A percentile compares a stretch with the other conserved stretches of the same genome.
Conservation (phyloP, 164 flowering plant genomes). For the Vitis vinifera region DNA sequence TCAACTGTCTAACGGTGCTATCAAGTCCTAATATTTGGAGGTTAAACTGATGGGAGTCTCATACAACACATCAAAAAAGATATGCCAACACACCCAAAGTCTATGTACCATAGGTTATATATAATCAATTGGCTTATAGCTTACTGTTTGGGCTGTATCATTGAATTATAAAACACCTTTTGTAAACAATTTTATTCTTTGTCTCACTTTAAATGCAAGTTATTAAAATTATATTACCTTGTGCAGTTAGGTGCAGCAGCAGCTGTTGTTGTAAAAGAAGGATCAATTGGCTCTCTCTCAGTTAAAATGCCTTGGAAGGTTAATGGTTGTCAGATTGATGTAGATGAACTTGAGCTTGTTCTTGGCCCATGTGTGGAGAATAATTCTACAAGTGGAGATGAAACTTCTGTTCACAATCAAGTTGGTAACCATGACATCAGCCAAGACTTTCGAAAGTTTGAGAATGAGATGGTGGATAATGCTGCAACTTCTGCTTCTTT, state of each 20-base stretch:
- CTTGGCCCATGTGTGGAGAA: slow-evolving; percentile 41
- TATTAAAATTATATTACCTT: not conserved
- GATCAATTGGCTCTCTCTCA: slow-evolving; percentile 74
- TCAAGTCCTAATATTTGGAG: too few relatives aligned
- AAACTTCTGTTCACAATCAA: slow-evolving; percentile 21
- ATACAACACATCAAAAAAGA: too few relatives aligned
- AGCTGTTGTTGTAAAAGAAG: slow-evolving; percentile 67
- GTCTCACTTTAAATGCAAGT: not conserved
- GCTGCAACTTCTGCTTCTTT: slow-evolving; percentile 27
- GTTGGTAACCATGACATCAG: slow-evolving; percentile 20
- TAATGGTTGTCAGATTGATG: slow-evolving; percentile 68
- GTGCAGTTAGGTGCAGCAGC: slow-evolving; percentile 58
- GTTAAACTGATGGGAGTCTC: too few relatives aligned
- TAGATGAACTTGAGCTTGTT: slow-evolving; percentile 86
- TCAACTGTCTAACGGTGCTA: too few relatives aligned
- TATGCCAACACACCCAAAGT: too few relatives aligned
- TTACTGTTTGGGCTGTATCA: too few relatives aligned
- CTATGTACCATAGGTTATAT: too few relatives aligned
- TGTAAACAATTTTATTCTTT: too few relatives aligned
- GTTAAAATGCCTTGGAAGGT: slow-evolving; percentile 81
- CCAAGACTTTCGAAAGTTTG: slow-evolving; percentile 27
- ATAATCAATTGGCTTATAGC: too few relatives aligned
- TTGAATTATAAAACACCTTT: too few relatives aligned
- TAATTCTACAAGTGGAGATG: slow-evolving; percentile 18
- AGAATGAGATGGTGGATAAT: slow-evolving; percentile 28